These are phyloP conservation scores for Fusarium transvaalense DNA, from an alignment of 2,329 filamentous ascomycete genomes.

Conservation along the genomic window DNA sequence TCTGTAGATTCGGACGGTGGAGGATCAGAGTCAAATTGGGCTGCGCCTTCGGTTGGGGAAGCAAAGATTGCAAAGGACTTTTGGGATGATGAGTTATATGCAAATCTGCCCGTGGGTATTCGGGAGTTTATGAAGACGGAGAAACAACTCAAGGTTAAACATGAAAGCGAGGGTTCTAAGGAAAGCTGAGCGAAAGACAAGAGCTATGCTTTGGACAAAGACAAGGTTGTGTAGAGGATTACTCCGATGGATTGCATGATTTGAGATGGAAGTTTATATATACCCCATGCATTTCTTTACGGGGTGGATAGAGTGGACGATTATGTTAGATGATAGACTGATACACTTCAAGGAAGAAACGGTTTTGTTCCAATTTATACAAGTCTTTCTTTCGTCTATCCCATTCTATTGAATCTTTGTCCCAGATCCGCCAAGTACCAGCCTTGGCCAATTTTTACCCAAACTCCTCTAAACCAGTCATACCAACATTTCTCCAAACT, in stretches of 20 bases:
- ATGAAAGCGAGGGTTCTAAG: conserved; percentile 67
- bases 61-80: conserved; percentile 63
- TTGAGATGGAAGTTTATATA: conserved; percentile 25
- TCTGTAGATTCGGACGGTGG: conserved; percentile 87
- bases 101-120: conserved; percentile 89
- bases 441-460: background rate
- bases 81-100: conserved; percentile 78
- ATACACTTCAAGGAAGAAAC: background rate
- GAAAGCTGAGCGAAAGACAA: conserved; percentile 51
- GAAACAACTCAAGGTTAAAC: conserved; percentile 86
- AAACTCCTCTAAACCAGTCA: background rate
- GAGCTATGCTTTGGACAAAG: background rate
- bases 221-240: conserved; percentile 2
- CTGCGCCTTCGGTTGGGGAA: conserved; percentile 49
- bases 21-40: conserved; percentile 78
- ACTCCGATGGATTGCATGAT: background rate
- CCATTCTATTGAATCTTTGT: background rate
- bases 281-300: conserved; percentile 33
- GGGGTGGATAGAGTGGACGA: conserved; percentile 38
- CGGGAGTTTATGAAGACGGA: conserved; percentile 98
- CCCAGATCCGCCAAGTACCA: background rate
- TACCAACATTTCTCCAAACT: background rate
- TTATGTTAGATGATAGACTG: conserved; percentile 41
- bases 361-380: too few relatives aligned
- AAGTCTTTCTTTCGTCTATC: too few relatives aligned